Evolutionary conservation across 208 protist genomes (phyloP).

Genomic region (Wallacemonas rigidus): DNA sequence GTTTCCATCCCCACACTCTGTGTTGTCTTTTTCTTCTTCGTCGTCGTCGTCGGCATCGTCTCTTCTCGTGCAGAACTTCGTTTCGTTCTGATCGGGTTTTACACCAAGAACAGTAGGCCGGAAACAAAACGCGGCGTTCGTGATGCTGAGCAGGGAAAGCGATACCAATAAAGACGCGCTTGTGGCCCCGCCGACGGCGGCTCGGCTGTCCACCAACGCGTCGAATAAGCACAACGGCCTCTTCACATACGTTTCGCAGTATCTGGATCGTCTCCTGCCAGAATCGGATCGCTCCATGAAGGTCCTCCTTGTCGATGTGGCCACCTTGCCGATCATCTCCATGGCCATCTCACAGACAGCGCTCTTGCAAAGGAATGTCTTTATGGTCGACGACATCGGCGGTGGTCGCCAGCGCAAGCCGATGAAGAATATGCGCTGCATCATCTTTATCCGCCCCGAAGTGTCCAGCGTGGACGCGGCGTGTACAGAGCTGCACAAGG

Average conservation of each 20-base stretch:
- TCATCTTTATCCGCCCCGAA: constrained; percentile 94
- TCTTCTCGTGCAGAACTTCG: not conserved
- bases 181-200: not conserved
- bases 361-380: constrained; percentile 96
- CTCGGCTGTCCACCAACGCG: constrained; percentile 1
- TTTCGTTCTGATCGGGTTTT: not conserved
- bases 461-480: constrained; percentile 84
- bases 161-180: not conserved
- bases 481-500: constrained; percentile 85
- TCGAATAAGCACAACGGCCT: constrained; percentile 21
- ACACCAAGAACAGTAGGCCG: constrained; percentile 18
- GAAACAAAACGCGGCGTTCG: not conserved
- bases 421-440: constrained; percentile 94
- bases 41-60: not conserved
- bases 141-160: constrained; percentile 1
- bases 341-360: constrained; percentile 94
- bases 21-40: not conserved
- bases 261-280: constrained; percentile 68
- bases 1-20: not conserved
- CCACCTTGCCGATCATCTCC: constrained; percentile 92
- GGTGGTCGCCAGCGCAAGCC: constrained; percentile 63
- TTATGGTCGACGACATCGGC: constrained; percentile 93
- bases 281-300: constrained; percentile 87
- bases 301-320: constrained; percentile 95
- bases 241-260: constrained; percentile 60